Evolutionary conservation across 139 green algal species (phyloP), one percentile per base, ranked within the genome.

Genomic region (Micractinium conductrix): DNA sequence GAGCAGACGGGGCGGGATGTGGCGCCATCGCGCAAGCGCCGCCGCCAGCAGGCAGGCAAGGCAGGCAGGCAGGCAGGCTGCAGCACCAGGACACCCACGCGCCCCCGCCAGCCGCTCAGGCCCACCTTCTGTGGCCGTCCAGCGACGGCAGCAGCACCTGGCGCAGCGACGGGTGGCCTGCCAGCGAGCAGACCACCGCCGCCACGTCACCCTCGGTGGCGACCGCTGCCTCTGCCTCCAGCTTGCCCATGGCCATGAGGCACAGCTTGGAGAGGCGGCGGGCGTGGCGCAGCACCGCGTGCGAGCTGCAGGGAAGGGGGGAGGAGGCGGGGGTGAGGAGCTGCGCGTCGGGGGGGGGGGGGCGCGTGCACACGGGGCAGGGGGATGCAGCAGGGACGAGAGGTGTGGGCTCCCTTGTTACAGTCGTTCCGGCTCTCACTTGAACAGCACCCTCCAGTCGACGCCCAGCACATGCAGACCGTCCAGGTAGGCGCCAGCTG

Each of bases 381-480:
- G n/a, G n/a, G n/a, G n/a, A n/a, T n/a, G n/a, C n/a, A n/a, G n/a
- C n/a, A n/a, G n/a, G n/a, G n/a, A n/a, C n/a, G n/a, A n/a, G n/a
- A n/a, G n/a, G n/a, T n/a, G n/a, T n/a, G n/a, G n/a, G n/a, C n/a
- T n/a, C n/a, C n/a, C n/a, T n/a, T n/a, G n/a, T n/a, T n/a, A n/a
- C n/a, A n/a, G n/a, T n/a, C n/a, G n/a, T n/a, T n/a, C n/a, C 65
- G 2, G 26, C 7, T 7, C 72, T 71, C 75, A 81, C 75, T 72
- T 83, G 60, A 83, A 62, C 16, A 83, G 78, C 62, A 83, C 78
- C 17, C 78, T 40, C 78, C 78, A 83, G 62, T 83, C 78, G 60
- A 83, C 65, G 60, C 78, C 78, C 62, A 83, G 43, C 62, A 83
- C 78, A 30, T 62, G 40, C 62, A 83, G 62, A 9, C 43, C 42